phyloP scores from a whole-genome alignment of 257 asterid genomes.

The Rehmannia glutinosa region DNA sequence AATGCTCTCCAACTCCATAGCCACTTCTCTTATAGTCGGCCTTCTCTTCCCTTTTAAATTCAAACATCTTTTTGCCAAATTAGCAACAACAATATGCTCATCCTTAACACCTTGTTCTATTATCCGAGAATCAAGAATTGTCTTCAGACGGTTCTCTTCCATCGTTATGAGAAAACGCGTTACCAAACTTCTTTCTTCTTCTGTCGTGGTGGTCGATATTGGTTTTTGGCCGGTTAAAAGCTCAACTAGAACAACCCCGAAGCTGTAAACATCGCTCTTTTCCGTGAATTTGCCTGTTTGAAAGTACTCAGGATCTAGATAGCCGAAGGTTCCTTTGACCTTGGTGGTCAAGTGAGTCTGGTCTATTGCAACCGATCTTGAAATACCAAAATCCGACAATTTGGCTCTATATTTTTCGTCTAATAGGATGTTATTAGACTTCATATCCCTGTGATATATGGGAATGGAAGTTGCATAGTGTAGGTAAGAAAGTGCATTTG shows the following conservation, averaged over 20 bases:
- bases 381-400: slow-evolving; percentile 37
- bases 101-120: slow-evolving; percentile 16
- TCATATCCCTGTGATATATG: slow-evolving; percentile 36
- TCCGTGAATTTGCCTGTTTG: slow-evolving; percentile 28
- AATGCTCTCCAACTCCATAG: slow-evolving; percentile 31
- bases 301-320: slow-evolving; percentile 36
- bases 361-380: slow-evolving; percentile 19
- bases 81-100: slow-evolving; percentile 23
- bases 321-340: slow-evolving; percentile 37
- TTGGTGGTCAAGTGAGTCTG: slow-evolving; percentile 33
- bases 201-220: not conserved
- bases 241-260: slow-evolving; percentile 35
- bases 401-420: slow-evolving; percentile 35
- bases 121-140: slow-evolving; percentile 25
- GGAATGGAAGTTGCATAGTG: slow-evolving; percentile 32
- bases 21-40: slow-evolving; percentile 35
- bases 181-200: slow-evolving; percentile 28
- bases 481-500: slow-evolving; percentile 31
- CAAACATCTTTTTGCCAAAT: slow-evolving; percentile 28
- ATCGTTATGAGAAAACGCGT: slow-evolving; percentile 23
- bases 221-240: slow-evolving; percentile 33
- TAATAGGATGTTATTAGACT: slow-evolving; percentile 32
- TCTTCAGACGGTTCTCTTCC: slow-evolving; percentile 2
- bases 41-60: slow-evolving; percentile 30
- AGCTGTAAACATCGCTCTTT: slow-evolving; percentile 42